Evolutionary conservation across 192 early-diverging fungal genomes (phyloP).

Genomic region (Backusella morwellensis): DNA sequence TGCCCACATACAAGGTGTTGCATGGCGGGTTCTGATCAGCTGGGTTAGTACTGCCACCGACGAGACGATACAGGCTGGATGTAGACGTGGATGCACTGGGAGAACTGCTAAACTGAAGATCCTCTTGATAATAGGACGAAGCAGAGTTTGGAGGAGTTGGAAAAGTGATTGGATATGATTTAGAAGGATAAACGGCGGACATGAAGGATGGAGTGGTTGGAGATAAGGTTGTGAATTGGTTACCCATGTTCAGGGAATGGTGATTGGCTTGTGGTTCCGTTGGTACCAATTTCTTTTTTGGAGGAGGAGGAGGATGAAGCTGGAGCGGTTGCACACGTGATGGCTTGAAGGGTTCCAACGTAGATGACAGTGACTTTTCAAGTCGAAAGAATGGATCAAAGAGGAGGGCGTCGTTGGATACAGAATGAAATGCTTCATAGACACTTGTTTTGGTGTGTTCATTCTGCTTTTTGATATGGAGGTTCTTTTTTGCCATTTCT

Average conservation of each 20-base stretch:
- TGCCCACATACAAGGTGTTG: constrained; percentile 98
- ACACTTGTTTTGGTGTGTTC: neutral
- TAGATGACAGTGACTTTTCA: neutral
- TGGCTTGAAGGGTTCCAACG: neutral
- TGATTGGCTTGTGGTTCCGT: neutral
- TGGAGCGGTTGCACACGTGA: neutral
- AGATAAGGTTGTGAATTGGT: neutral
- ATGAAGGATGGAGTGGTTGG: neutral
- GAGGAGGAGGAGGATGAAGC: neutral
- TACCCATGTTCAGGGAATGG: neutral
- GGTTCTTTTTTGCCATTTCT: constrained; percentile 99
- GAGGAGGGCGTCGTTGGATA: constrained; percentile 33
- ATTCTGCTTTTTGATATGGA: constrained; percentile 78
- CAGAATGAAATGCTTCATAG: constrained; percentile 38
- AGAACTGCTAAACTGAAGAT: neutral
- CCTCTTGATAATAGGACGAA: neutral
- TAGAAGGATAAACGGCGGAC: neutral
- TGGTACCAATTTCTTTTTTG: neutral
- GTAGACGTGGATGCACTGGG: neutral
- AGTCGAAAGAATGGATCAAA: constrained; percentile 5
- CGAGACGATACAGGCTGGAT: neutral
- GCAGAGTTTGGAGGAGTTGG: neutral
- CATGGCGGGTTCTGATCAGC: constrained; percentile 97
- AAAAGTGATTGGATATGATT: constrained; percentile 10
- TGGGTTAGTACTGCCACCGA: constrained; percentile 33